Conservation (phyloP, 495 filamentous ascomycete species). For the Choiromyces venosus region DNA sequence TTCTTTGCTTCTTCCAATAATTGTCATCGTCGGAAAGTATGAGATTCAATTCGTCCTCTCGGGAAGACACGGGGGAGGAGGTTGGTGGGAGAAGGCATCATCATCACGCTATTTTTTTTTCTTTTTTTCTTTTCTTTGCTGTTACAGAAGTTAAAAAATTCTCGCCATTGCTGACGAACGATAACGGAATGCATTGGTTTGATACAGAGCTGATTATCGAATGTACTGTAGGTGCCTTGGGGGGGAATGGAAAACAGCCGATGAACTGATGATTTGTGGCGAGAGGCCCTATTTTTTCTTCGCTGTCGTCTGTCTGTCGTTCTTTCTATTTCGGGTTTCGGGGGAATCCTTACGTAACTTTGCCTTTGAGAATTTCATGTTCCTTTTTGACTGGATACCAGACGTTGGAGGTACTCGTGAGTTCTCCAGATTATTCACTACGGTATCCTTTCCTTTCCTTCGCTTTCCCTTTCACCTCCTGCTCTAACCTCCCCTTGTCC, state of each 20-base stretch:
- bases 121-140: not conserved
- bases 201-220: not conserved
- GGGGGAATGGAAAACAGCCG: not conserved
- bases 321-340: not conserved
- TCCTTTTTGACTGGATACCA: not conserved
- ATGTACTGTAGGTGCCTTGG: not conserved
- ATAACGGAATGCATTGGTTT: not conserved
- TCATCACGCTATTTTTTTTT: not conserved
- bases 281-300: not conserved
- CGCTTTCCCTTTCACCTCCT: not conserved
- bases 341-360: not conserved
- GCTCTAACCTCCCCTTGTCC: not conserved
- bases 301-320: not conserved
- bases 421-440: not conserved
- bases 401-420: not conserved
- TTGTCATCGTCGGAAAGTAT: not conserved
- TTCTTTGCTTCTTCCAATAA: conserved; percentile 1
- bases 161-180: not conserved
- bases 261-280: not conserved
- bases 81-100: not conserved
- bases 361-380: not conserved
- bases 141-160: not conserved
- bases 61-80: not conserved
- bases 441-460: not conserved
- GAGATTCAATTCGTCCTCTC: not conserved